phyloP scores from a whole-genome alignment of 768 basidiomycete species.

The Kwoniella sp. region DNA sequence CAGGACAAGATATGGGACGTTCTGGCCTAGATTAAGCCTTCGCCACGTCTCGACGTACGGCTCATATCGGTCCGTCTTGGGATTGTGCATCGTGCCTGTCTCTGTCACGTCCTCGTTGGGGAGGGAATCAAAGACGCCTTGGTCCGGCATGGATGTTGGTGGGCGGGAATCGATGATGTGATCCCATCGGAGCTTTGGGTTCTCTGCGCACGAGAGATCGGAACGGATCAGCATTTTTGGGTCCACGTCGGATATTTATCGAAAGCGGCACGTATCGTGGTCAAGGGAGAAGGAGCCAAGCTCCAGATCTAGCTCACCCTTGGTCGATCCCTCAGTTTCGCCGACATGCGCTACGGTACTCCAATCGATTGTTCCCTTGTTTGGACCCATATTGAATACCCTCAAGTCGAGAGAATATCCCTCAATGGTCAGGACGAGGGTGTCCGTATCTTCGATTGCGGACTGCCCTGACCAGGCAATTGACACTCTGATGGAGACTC shows the following conservation, averaged over 20 bases:
- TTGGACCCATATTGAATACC: constrained; percentile 21
- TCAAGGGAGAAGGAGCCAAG: too few species aligned
- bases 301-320: constrained; percentile 11
- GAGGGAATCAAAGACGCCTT: constrained; percentile 32
- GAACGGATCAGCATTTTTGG: not conserved
- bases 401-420: constrained; percentile 35
- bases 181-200: constrained; percentile 34
- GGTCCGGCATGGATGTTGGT: constrained; percentile 28
- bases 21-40: constrained; percentile 1
- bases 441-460: constrained; percentile 39
- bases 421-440: constrained; percentile 39
- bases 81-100: constrained; percentile 35
- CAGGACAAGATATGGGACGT: constrained; percentile 13
- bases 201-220: constrained; percentile 18
- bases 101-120: constrained; percentile 37
- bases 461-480: constrained; percentile 30
- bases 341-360: constrained; percentile 26
- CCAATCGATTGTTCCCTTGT: constrained; percentile 35
- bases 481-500: constrained; percentile 39
- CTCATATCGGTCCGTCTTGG: constrained; percentile 26
- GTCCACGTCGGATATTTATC: too few species aligned
- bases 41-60: constrained; percentile 36
- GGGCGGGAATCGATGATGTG: constrained; percentile 36
- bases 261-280: too few species aligned
- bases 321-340: constrained; percentile 25